A percentile compares a stretch with the other conserved stretches of the same genome.
Evolutionary conservation across 371 early-diverging fungal species (phyloP).

Genomic region (Mucor ambiguus): DNA sequence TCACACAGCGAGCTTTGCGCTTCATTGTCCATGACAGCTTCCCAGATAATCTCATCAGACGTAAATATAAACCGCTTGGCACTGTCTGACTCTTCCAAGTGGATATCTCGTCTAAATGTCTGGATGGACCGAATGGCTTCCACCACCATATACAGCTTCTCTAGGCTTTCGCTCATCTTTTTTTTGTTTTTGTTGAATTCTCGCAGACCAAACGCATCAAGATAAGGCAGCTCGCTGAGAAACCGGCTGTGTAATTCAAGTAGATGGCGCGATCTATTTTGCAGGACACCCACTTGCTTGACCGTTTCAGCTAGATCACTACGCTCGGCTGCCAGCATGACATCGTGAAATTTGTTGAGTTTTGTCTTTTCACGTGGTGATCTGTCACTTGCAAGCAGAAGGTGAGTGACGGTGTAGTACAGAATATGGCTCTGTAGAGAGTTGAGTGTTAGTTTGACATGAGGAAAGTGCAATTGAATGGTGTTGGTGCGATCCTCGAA

Average conservation of each 20-base stretch:
- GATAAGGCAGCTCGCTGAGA: constrained; percentile 54
- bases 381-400: constrained; percentile 66
- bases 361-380: constrained; percentile 67
- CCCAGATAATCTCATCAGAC: constrained; percentile 58
- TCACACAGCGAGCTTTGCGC: constrained; percentile 52
- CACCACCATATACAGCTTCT: constrained; percentile 64
- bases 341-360: constrained; percentile 65
- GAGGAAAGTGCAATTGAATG: constrained; percentile 61
- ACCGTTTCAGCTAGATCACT: constrained; percentile 58
- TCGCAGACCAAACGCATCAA: constrained; percentile 8
- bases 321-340: constrained; percentile 72
- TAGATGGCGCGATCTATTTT: constrained; percentile 51
- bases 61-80: constrained; percentile 31
- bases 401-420: constrained; percentile 64
- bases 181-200: constrained; percentile 24
- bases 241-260: constrained; percentile 56
- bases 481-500: constrained; percentile 54
- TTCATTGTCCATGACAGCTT: constrained; percentile 51
- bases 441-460: constrained; percentile 60
- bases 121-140: constrained; percentile 60
- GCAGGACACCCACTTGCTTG: constrained; percentile 56
- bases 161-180: constrained; percentile 29
- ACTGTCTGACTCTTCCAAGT: constrained; percentile 30
- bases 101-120: constrained; percentile 26
- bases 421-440: constrained; percentile 67